A percentile compares a stretch with the other conserved stretches of the same genome.
These are phyloP conservation scores for Massarina eburnea DNA, from an alignment of 2,329 filamentous ascomycete species.

Conservation along the genomic window DNA sequence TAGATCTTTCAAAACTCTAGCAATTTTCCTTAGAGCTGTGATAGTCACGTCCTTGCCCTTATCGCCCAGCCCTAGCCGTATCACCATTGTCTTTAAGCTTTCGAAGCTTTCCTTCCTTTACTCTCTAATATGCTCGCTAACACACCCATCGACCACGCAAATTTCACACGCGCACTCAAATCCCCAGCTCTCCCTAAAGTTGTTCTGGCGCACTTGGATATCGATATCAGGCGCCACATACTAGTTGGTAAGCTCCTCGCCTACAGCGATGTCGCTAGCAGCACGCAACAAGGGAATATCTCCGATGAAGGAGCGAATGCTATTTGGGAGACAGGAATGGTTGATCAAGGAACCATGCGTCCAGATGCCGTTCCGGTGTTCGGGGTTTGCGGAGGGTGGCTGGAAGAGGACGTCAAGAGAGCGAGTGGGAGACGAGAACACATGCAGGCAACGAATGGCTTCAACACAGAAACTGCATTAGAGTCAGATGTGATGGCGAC, in stretches of 20 bases:
- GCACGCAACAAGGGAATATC: conserved; percentile 45
- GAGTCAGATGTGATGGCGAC: too few species aligned
- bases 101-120: conserved; percentile 17
- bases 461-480: conserved; percentile 49
- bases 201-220: conserved; percentile 18
- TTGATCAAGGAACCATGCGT: conserved; percentile 45
- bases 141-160: conserved; percentile 14
- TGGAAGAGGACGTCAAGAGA: conserved; percentile 18
- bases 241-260: conserved; percentile 26
- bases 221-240: conserved; percentile 25
- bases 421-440: conserved; percentile 43
- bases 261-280: conserved; percentile 29
- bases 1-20: conserved; percentile 14
- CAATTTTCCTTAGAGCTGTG: conserved; percentile 26
- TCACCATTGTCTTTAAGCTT: conserved; percentile 19
- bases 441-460: conserved; percentile 48
- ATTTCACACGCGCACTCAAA: conserved; percentile 25
- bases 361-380: conserved; percentile 43
- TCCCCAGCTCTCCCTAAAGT: conserved; percentile 18
- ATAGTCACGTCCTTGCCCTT: conserved; percentile 14
- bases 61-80: conserved; percentile 18
- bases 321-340: conserved; percentile 47
- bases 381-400: conserved; percentile 12
- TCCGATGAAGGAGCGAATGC: conserved; percentile 42
- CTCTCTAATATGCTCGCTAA: conserved; percentile 8